Base-by-base conservation (phyloP, 2,329 filamentous ascomycete genomes). In the Colletotrichum sublineola region DNA sequence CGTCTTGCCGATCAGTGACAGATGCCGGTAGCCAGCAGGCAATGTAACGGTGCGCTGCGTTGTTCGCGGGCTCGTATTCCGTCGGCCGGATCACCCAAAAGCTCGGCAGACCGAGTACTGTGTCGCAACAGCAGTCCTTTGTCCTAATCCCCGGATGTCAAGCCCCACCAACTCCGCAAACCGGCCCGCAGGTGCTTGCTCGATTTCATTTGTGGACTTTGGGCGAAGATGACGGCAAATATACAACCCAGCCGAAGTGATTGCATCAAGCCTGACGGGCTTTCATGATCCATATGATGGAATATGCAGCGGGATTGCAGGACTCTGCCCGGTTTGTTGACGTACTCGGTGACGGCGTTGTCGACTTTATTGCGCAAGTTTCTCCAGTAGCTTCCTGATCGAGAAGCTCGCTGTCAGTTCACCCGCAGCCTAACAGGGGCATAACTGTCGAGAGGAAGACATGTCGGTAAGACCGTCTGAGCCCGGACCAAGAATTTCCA, bases 201-300 rank as follows among this genome's bases (percentile, higher is more conserved):
- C 66, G 55, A 65, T 56, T 29, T 70, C 70, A 73, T 73, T 73
- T 70, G 70, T 73, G 70, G 70, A 70, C 53, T 48, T 50, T 5
- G 5, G 40, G 38, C 53, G 46, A 64, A 63, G 61, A 50, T 18
- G 46, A 56, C 53, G 42, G 24, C 31, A 42, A 42, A 42, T 58
- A 61, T 18, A 48, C 55, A 36, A 57, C 33, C 29, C 55, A 7
- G 24, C 44, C 31, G 33, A 36, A 64, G 69, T 64, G 69, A 40
- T 64, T 65, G 70, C 70, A 65, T 73, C 40, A 70, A 57, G 66
- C 48, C 48, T 55, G 15, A 6, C 29, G n/a, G 18, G 38, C 42
- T n/a, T 15, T 38, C 40, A 44, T 38, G 60, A 44, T n/a, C 31
- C 40, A 6, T 15, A 48, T 12, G 33, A 24, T 36, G 29, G n/a